phyloP scores from a whole-genome alignment of 148 eudicot genomes.

The Chenopodium formosanum region DNA sequence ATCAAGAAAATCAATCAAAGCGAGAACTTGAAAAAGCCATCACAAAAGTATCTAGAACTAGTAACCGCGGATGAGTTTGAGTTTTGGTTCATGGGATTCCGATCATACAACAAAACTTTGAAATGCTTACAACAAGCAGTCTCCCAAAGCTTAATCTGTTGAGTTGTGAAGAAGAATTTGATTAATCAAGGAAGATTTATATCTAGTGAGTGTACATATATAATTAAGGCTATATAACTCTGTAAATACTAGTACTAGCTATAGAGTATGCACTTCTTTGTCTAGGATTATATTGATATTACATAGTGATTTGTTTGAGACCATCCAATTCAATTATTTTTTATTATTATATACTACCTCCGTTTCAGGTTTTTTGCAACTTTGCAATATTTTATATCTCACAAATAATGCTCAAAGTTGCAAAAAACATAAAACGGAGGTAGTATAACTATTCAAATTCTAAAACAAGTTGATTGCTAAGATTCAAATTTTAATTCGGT shows the following conservation, averaged over 20 bases:
- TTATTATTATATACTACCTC: too few species aligned
- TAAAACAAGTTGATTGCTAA: too few species aligned
- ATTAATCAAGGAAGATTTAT: background rate
- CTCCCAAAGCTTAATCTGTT: constrained; percentile 7
- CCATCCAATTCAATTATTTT: too few species aligned
- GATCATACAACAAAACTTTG: constrained; percentile 28
- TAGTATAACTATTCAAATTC: too few species aligned
- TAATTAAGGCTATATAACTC: background rate
- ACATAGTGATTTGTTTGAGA: too few species aligned
- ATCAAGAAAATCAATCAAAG: constrained; percentile 25
- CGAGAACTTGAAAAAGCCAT: constrained; percentile 29
- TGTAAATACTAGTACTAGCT: background rate
- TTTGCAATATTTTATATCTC: too few species aligned
- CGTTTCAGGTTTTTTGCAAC: too few species aligned
- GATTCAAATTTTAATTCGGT: too few species aligned
- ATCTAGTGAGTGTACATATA: background rate
- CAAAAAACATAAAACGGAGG: too few species aligned
- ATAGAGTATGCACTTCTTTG: background rate
- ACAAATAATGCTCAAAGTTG: too few species aligned
- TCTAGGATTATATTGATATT: background rate
- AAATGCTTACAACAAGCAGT: constrained; percentile 31
- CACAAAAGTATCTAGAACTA: constrained; percentile 39
- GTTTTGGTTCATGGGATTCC: constrained; percentile 46
- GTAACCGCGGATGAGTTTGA: constrained; percentile 37
- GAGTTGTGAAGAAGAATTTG: too few species aligned